These are phyloP conservation scores for Cryptomeria japonica DNA, from an alignment of 75 land plant genomes.

Conservation along the genomic window DNA sequence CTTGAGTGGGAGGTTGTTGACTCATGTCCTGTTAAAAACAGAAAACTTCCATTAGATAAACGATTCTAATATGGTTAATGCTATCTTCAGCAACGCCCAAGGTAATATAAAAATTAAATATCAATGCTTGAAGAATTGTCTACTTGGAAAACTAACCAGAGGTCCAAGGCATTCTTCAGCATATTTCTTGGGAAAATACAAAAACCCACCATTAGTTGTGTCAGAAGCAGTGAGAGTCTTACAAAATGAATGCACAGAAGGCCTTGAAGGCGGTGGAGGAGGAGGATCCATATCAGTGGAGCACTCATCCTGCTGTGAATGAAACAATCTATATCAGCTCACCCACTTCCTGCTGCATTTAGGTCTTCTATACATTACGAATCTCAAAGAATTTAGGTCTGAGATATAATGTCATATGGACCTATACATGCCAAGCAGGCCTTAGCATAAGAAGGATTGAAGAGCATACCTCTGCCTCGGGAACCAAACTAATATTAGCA, in stretches of 20 bases:
- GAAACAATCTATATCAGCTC: too few relatives aligned
- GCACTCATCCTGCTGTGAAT: slow-evolving; percentile 65
- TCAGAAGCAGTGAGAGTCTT: slow-evolving; percentile 65
- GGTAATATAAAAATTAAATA: too few relatives aligned
- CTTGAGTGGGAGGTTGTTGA: slow-evolving; percentile 43
- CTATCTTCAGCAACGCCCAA: background rate
- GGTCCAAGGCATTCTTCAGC: slow-evolving; percentile 68
- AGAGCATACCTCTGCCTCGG: slow-evolving; percentile 51
- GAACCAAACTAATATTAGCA: slow-evolving; percentile 71
- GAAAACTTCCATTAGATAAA: too few relatives aligned
- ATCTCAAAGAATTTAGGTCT: too few relatives aligned
- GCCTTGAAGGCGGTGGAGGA: slow-evolving; percentile 24
- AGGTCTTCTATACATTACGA: too few relatives aligned
- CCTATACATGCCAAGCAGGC: too few relatives aligned
- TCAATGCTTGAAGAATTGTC: too few relatives aligned
- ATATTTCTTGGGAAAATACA: slow-evolving; percentile 56
- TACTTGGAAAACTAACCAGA: slow-evolving; percentile 40
- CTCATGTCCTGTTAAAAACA: slow-evolving; percentile 52
- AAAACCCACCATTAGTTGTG: slow-evolving; percentile 68
- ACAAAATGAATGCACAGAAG: slow-evolving; percentile 65
- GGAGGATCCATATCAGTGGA: slow-evolving; percentile 36
- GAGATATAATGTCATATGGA: too few relatives aligned
- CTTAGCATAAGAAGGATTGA: too few relatives aligned
- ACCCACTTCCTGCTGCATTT: too few relatives aligned
- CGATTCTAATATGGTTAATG: too few relatives aligned